phyloP scores from a whole-genome alignment of 2,329 filamentous ascomycete genomes.

The Eutypa lata region DNA sequence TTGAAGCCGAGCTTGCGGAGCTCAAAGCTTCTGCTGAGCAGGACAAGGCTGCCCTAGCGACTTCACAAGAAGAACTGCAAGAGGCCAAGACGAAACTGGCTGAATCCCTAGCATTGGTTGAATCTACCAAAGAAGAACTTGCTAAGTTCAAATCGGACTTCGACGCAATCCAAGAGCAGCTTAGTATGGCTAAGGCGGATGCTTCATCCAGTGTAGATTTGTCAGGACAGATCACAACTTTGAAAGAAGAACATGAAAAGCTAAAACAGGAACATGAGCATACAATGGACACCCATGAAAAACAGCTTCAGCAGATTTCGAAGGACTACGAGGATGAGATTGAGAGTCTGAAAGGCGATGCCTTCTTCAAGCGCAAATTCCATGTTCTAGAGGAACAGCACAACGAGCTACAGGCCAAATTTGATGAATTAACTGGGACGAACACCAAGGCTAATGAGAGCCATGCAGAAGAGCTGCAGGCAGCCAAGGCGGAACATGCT shows the following conservation, averaged over 20 bases:
- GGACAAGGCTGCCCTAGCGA: conserved; percentile 45
- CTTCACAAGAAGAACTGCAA: conserved; percentile 38
- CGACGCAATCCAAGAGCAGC: conserved; percentile 43
- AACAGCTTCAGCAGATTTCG: conserved; percentile 56
- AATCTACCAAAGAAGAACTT: conserved; percentile 40
- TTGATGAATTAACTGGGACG: conserved; percentile 25
- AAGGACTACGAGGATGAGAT: conserved; percentile 64
- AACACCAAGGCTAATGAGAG: conserved; percentile 33
- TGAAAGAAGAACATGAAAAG: conserved; percentile 37
- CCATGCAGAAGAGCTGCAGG: conserved; percentile 28
- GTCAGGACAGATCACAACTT: conserved; percentile 20
- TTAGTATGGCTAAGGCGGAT: conserved; percentile 43
- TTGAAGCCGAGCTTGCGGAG: conserved; percentile 51
- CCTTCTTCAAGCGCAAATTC: conserved; percentile 62
- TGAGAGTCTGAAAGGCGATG: conserved; percentile 59
- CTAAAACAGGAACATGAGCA: conserved; percentile 47
- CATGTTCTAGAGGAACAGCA: conserved; percentile 58
- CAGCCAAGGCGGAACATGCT: conserved; percentile 19
- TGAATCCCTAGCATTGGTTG: conserved; percentile 22
- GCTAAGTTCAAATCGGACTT: conserved; percentile 48
- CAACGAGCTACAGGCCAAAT: conserved; percentile 29
- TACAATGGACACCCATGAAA: conserved; percentile 47
- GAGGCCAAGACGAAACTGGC: conserved; percentile 35
- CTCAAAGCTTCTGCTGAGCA: conserved; percentile 47
- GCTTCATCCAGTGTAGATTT: conserved; percentile 31